Evolutionary conservation across 78 protist genomes (phyloP), one percentile per base, ranked within the genome.

Genomic region (slime mould (Dictyostelium discoideum)): DNA sequence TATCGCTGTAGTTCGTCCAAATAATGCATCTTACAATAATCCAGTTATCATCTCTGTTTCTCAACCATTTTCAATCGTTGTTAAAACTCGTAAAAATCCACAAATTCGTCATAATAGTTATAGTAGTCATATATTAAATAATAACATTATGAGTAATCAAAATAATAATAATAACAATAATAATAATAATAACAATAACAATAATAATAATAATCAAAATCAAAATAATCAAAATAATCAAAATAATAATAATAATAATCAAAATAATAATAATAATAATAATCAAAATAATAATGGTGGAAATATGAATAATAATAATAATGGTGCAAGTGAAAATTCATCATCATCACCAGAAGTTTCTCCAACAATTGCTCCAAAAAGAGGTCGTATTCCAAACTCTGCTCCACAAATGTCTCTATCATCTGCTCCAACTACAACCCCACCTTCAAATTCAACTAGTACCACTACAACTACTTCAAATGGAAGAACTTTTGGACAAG

Each of bases 21-120:
- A 65, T 22, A 81, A 79, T 84, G 54, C 54, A 16, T 89, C 94
- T 3, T 89, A 81, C 82, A 89, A 65, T 60, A 89, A 89, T 40
- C 76, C 94, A 16, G 29, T 69, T 26, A 69, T 89, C 29, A 54
- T 89, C 6, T 89, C 94, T 16, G 94, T 89, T 4, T 81, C 87
- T 6, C 94, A 89, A 48, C 94, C 94, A 79, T 89, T 89, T 24
- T 29, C 94, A 48, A 79, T 89, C 82, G 94, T 89, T 9, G 94
- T 89, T 57, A 89, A 89, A 78, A 89, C 94, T 20, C 48, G 94
- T 29, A 89, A 89, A 81, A 89, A 89, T 22, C 94, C 94, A 89
- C 94, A 89, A 32, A 89, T 89, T 54, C 57, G 94, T 46, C 94
- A 89, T 78, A 89, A 81, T 57, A 42, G 80, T 40, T 73, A 63